phyloP scores from a whole-genome alignment of 805 yeast genomes.

The Wickerhamiella nectarea region DNA sequence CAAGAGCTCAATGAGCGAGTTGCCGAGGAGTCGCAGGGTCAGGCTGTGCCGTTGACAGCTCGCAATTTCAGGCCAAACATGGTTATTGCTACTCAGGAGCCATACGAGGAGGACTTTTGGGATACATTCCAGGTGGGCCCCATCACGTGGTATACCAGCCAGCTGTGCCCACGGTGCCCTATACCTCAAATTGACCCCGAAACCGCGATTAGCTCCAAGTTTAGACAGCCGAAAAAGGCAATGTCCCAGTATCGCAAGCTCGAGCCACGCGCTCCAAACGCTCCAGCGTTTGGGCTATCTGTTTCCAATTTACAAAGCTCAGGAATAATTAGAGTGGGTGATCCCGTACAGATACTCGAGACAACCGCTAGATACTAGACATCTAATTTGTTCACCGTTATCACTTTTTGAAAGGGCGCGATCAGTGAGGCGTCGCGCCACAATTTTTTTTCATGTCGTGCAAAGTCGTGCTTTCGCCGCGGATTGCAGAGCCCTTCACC shows the following conservation, averaged over 20 bases:
- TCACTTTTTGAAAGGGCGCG: background rate
- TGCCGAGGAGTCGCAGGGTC: conserved; percentile 13
- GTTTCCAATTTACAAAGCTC: conserved; percentile 15
- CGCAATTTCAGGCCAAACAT: conserved; percentile 26
- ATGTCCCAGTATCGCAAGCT: conserved; percentile 22
- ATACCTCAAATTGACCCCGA: conserved; percentile 24
- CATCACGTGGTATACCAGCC: conserved; percentile 20
- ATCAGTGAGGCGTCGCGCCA: conserved; percentile 6
- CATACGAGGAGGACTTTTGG: conserved; percentile 28
- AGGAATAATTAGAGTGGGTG: conserved; percentile 23
- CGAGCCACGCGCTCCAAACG: conserved; percentile 20
- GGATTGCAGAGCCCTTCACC: conserved; percentile 68
- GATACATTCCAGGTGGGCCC: conserved; percentile 16
- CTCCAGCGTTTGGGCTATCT: conserved; percentile 24
- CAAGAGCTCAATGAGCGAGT: conserved; percentile 20
- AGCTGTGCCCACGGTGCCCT: conserved; percentile 23
- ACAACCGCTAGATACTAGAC: conserved; percentile 1
- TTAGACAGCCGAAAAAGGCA: conserved; percentile 22
- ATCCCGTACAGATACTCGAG: conserved; percentile 17
- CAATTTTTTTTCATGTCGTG: conserved; percentile 12
- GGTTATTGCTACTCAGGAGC: conserved; percentile 21
- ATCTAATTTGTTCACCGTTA: background rate
- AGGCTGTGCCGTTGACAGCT: conserved; percentile 12
- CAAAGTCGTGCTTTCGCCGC: conserved; percentile 67
- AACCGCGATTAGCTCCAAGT: conserved; percentile 17